phyloP scores from a whole-genome alignment of 2,329 filamentous ascomycete species.

The Leptoxyphium fumago region DNA sequence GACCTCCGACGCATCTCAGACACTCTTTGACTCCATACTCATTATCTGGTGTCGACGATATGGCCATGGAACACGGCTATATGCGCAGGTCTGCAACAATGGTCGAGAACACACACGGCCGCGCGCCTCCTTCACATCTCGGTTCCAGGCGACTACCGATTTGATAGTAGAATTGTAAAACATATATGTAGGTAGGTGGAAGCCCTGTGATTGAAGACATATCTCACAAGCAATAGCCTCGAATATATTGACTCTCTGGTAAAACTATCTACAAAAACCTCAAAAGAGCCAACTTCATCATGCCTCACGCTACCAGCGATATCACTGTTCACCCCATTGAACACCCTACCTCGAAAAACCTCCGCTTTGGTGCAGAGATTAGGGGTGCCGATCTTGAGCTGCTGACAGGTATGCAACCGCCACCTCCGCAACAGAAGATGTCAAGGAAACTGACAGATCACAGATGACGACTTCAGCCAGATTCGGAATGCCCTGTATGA shows the following conservation, averaged over 20 bases:
- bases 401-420: slow-evolving; percentile 3
- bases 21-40: background rate
- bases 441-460: background rate
- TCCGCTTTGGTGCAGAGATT: slow-evolving; percentile 16
- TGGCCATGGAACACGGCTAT: background rate
- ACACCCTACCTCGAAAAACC: slow-evolving; percentile 8
- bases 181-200: too few species aligned
- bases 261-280: background rate
- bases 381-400: slow-evolving; percentile 16
- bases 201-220: too few species aligned
- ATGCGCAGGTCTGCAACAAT: too few species aligned
- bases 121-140: too few species aligned
- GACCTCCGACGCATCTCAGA: background rate
- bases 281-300: background rate
- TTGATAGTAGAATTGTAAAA: too few species aligned
- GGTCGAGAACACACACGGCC: too few species aligned
- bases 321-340: slow-evolving; percentile 13
- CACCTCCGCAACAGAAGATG: background rate
- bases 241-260: too few species aligned
- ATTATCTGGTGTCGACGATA: background rate
- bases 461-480: slow-evolving; percentile 47
- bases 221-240: too few species aligned
- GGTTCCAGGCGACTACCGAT: too few species aligned
- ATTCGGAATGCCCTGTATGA: slow-evolving; percentile 53
- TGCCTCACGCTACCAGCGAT: slow-evolving; percentile 1